phyloP scores from a whole-genome alignment of 345 rosid species.

The Arabidopsis suecica region DNA sequence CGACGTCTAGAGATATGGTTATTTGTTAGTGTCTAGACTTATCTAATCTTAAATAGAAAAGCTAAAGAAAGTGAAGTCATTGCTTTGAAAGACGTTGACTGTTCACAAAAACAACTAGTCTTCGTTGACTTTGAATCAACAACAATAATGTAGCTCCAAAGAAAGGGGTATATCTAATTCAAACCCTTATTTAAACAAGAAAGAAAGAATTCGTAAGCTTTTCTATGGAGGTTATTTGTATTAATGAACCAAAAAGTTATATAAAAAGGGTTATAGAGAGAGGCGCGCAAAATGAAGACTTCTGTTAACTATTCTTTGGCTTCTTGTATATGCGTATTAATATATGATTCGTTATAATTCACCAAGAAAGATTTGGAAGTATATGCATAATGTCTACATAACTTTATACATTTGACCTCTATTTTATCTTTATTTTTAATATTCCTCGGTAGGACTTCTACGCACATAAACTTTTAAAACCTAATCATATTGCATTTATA shows the following conservation, averaged over 20 bases:
- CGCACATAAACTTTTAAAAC: background rate
- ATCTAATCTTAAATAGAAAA: background rate
- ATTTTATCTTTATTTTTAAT: constrained; percentile 27
- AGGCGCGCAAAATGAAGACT: constrained; percentile 2
- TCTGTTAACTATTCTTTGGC: background rate
- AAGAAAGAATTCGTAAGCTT: background rate
- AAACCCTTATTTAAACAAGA: constrained; percentile 8
- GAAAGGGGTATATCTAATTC: constrained; percentile 2
- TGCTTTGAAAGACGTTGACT: constrained; percentile 25
- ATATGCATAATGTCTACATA: constrained; percentile 24
- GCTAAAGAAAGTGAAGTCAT: constrained; percentile 14
- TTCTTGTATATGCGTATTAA: constrained; percentile 10
- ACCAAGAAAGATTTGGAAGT: constrained; percentile 32
- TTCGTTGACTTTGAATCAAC: constrained; percentile 37
- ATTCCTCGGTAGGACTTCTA: background rate
- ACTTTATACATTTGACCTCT: constrained; percentile 40
- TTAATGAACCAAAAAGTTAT: background rate
- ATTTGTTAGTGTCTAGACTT: background rate
- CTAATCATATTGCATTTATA: constrained; percentile 19
- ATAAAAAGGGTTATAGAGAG: constrained; percentile 12
- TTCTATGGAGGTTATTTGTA: background rate
- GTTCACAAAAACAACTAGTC: constrained; percentile 30
- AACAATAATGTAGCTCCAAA: constrained; percentile 42
- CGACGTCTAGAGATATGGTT: background rate
- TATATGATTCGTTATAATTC: constrained; percentile 17